A percentile compares a stretch with the other conserved stretches of the same genome.
These are phyloP conservation scores for Sporothrix brasiliensis DNA, from an alignment of 2,329 filamentous ascomycete genomes.

Conservation along the genomic window DNA sequence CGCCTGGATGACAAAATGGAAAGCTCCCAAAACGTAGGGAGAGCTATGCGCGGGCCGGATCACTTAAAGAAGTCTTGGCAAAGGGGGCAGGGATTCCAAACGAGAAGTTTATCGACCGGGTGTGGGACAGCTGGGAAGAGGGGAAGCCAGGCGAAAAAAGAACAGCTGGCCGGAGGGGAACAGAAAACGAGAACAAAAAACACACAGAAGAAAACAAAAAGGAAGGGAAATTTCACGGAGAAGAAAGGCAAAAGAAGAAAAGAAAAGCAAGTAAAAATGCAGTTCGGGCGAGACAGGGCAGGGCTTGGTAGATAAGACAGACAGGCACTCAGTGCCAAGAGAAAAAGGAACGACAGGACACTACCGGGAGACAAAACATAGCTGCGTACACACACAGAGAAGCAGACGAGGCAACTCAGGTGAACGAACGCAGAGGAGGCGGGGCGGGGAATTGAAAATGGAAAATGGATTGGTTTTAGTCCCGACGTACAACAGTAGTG, in stretches of 20 bases:
- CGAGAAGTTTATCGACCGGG: background rate
- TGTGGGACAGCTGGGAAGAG: background rate
- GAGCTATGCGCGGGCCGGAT: conserved; percentile 18
- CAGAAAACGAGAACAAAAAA: conserved; percentile 12
- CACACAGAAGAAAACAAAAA: conserved; percentile 11
- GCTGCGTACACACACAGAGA: conserved; percentile 16
- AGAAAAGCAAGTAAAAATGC: background rate
- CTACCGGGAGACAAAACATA: background rate
- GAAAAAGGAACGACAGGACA: conserved; percentile 19
- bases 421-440: conserved; percentile 27
- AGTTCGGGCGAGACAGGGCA: conserved; percentile 18
- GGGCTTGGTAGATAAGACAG: conserved; percentile 31
- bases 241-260: conserved; percentile 26
- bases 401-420: conserved; percentile 14
- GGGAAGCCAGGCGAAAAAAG: too few relatives aligned
- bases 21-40: conserved; percentile 7
- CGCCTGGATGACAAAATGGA: background rate
- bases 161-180: conserved; percentile 14
- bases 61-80: conserved; percentile 22
- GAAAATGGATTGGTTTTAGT: conserved; percentile 31
- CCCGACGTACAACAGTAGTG: conserved; percentile 24
- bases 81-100: conserved; percentile 5
- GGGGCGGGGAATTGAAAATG: conserved; percentile 7
- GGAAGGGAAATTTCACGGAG: conserved; percentile 19
- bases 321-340: conserved; percentile 18